These are phyloP conservation scores for Globisporangium perplexum DNA, from an alignment of 352 stramenopile species.

Conservation along the genomic window DNA sequence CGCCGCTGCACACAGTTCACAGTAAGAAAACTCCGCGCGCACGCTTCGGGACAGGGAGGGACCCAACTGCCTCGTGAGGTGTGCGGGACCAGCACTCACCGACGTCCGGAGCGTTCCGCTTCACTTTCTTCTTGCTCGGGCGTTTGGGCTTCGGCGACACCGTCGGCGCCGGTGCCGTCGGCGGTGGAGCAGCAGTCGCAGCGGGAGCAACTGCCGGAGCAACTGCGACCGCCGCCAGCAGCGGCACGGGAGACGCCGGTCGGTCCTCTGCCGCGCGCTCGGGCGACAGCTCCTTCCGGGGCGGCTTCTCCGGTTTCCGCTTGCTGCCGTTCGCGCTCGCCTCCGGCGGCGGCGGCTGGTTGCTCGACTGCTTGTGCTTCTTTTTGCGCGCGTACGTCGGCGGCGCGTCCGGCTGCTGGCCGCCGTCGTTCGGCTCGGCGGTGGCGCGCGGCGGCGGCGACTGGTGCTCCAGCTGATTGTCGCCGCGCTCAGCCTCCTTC, in stretches of 20 bases:
- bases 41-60: neutral
- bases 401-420: slow-evolving; percentile 2
- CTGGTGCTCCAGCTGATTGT: slow-evolving; percentile 10
- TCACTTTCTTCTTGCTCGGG: slow-evolving; percentile 10
- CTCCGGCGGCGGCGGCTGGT: neutral
- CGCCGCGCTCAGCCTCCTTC: slow-evolving; percentile 1
- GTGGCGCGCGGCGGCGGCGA: neutral
- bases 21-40: neutral
- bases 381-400: slow-evolving; percentile 15
- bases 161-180: neutral
- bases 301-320: neutral
- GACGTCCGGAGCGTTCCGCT: neutral
- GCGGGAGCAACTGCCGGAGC: neutral
- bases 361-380: slow-evolving; percentile 12
- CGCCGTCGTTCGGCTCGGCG: too few relatives aligned
- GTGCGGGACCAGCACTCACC: neutral
- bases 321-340: neutral
- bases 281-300: slow-evolving; percentile 1
- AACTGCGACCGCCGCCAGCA: neutral
- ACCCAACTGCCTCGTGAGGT: neutral
- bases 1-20: neutral
- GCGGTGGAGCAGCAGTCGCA: neutral
- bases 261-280: neutral
- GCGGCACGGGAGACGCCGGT: neutral
- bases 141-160: slow-evolving; percentile 9